phyloP scores from a whole-genome alignment of 352 stramenopile genomes.

The Globisporangium sylvaticum region DNA sequence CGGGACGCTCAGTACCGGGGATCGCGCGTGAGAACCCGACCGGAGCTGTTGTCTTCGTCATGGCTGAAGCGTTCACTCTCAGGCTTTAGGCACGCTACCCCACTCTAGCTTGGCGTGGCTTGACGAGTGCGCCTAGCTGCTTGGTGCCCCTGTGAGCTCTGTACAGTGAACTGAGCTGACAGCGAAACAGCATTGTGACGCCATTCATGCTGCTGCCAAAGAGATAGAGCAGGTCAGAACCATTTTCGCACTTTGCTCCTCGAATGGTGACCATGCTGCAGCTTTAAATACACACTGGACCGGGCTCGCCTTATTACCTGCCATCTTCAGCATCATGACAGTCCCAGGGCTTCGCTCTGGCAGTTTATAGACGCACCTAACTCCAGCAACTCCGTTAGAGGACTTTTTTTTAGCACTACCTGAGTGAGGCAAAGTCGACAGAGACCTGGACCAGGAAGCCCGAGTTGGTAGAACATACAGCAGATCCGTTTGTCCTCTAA shows the following conservation, averaged over 20 bases:
- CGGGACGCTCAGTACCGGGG: slow-evolving; percentile 34
- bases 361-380: neutral
- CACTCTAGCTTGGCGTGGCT: neutral
- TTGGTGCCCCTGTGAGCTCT: neutral
- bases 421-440: no score
- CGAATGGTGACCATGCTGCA: neutral
- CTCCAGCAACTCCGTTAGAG: neutral
- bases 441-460: no score
- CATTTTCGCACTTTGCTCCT: neutral
- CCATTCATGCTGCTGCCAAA: neutral
- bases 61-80: slow-evolving; percentile 7
- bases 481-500: no score
- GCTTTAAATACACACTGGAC: neutral
- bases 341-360: neutral
- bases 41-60: slow-evolving; percentile 31
- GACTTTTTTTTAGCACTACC: no score
- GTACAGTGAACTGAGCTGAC: neutral
- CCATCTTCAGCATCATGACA: neutral
- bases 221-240: neutral
- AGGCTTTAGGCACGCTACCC: neutral
- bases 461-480: no score
- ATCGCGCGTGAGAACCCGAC: slow-evolving; percentile 44
- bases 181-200: neutral
- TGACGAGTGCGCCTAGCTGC: neutral
- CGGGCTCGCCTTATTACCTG: neutral